phyloP scores from a whole-genome alignment of 192 early-diverging fungal species.

The Dispira simplex region DNA sequence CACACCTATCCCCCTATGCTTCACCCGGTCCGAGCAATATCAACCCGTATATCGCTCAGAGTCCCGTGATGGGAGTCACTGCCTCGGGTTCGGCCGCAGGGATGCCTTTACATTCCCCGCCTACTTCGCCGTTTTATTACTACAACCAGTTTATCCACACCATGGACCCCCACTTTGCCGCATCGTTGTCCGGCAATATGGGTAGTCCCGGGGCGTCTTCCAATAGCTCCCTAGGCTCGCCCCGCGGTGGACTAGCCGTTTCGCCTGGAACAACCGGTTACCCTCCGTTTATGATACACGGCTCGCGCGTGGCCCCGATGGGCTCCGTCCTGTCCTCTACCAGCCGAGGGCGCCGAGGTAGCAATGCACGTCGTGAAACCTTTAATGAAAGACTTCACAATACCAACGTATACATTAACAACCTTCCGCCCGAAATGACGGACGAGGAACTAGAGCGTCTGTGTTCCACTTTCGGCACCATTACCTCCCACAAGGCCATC shows the following conservation, averaged over 20 bases:
- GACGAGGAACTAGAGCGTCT: slow-evolving; percentile 50
- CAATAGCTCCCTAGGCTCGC: neutral
- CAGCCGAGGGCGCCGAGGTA: neutral
- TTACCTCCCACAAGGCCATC: slow-evolving; percentile 72
- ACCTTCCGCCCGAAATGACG: slow-evolving; percentile 43
- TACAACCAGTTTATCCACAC: slow-evolving; percentile 8
- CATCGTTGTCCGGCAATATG: neutral
- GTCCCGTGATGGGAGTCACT: neutral
- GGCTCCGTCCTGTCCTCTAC: neutral
- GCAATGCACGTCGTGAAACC: too few species aligned
- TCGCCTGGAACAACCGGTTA: neutral
- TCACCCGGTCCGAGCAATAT: neutral
- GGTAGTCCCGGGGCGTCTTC: neutral
- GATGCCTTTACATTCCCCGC: slow-evolving; percentile 1
- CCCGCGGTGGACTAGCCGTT: slow-evolving; percentile 1
- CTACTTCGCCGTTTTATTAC: slow-evolving; percentile 11
- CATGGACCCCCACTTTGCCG: neutral
- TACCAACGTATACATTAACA: slow-evolving; percentile 73
- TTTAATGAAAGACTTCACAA: slow-evolving; percentile 11
- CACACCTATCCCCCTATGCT: neutral
- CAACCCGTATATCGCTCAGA: slow-evolving; percentile 4
- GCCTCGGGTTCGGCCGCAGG: neutral
- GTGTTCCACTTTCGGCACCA: slow-evolving; percentile 46
- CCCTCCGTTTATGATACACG: neutral
- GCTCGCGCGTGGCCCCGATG: neutral